Evolutionary conservation across 2,329 filamentous ascomycete species (phyloP).

Genomic region (Ophiostoma tasmaniense): DNA sequence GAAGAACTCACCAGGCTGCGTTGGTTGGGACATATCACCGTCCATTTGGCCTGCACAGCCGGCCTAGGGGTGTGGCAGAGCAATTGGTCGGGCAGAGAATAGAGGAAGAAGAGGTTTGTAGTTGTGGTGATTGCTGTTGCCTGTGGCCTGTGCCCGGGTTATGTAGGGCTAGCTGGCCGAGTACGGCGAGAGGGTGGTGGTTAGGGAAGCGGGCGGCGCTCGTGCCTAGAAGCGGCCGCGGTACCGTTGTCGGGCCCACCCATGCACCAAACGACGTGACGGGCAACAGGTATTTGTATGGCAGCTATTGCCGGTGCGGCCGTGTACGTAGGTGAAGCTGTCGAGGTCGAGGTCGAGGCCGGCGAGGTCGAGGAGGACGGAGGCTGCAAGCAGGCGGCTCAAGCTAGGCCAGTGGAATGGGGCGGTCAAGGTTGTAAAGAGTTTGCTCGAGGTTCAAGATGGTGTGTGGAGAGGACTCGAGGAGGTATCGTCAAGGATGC

Average conservation of each 20-base stretch:
- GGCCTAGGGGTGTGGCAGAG: background rate
- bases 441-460: background rate
- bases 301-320: background rate
- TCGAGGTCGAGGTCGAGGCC: background rate
- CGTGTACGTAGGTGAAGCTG: background rate
- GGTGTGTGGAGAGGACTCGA: background rate
- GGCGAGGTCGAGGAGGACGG: background rate
- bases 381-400: background rate
- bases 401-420: background rate
- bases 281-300: background rate
- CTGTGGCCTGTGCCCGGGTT: background rate
- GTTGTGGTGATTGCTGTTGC: background rate
- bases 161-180: background rate
- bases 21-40: slow-evolving; percentile 20
- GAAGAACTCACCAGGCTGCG: slow-evolving; percentile 19
- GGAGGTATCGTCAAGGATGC: background rate
- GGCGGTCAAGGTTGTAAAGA: background rate
- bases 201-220: slow-evolving; percentile 3
- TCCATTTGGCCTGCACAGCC: slow-evolving; percentile 18
- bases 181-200: background rate
- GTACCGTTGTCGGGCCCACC: slow-evolving; percentile 2
- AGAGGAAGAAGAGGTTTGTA: background rate
- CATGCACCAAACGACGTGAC: slow-evolving; percentile 10
- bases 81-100: background rate
- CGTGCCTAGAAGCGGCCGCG: slow-evolving; percentile 11